Percentiles rank a stretch among this genome's conserved stretches.
phyloP scores from a whole-genome alignment of 208 protist species.

The Leishmania martiniquensis region DNA sequence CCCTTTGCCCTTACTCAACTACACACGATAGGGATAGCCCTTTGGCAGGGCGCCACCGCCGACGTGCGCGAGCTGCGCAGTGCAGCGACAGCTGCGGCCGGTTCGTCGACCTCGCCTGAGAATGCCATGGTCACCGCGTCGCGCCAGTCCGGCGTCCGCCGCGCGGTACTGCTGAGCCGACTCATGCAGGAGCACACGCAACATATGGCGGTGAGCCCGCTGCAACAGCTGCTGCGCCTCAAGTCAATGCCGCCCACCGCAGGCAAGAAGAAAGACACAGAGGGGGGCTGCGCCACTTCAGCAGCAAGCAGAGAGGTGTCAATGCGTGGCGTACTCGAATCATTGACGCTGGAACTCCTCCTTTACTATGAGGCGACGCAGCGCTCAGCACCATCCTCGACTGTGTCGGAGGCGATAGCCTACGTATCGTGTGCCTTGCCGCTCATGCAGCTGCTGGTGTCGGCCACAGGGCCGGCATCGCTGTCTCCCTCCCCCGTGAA shows the following conservation, averaged over 20 bases:
- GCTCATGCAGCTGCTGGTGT: conserved; percentile 27
- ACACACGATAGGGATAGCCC: conserved; percentile 38
- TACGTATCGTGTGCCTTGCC: conserved; percentile 34
- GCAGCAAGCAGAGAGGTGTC: not conserved
- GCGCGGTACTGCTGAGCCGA: conserved; percentile 62
- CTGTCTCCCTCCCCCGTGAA: conserved; percentile 17
- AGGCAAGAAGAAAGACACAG: not conserved
- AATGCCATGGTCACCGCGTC: conserved; percentile 12
- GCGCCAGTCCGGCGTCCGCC: conserved; percentile 32
- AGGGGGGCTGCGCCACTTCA: not conserved
- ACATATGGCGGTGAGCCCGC: conserved; percentile 52
- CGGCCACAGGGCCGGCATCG: not conserved
- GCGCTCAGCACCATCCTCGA: not conserved
- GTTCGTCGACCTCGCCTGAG: not conserved
- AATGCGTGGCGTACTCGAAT: conserved; percentile 26
- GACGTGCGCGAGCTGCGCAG: conserved; percentile 16
- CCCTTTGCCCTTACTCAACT: conserved; percentile 67
- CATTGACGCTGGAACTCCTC: conserved; percentile 22
- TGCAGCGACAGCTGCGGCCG: not conserved
- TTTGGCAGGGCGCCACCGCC: conserved; percentile 34
- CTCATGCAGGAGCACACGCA: conserved; percentile 66
- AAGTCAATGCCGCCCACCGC: conserved; percentile 8
- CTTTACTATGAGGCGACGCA: conserved; percentile 15
- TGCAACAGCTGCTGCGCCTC: conserved; percentile 66
- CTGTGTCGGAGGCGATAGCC: conserved; percentile 14